Conservation (phyloP, 305 asterid genomes). For the Fraxinus nigra region DNA sequence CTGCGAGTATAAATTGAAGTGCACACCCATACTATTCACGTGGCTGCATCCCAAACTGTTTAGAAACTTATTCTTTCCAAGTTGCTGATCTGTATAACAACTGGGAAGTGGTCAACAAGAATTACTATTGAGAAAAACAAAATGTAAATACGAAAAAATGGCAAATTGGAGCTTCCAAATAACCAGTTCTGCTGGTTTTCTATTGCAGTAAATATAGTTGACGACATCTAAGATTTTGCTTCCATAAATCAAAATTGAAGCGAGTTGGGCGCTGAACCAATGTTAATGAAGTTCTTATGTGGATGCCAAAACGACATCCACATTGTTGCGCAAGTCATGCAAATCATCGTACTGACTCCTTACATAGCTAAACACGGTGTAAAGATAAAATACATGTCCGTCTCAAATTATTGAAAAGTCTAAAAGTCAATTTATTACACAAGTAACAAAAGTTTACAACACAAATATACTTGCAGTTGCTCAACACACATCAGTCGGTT, state of each 20-base stretch:
- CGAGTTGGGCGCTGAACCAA: neutral
- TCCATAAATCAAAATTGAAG: neutral
- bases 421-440: neutral
- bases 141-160: neutral
- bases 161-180: neutral
- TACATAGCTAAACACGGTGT: neutral
- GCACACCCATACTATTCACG: neutral
- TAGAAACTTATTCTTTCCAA: neutral
- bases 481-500: neutral
- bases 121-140: neutral
- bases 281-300: neutral
- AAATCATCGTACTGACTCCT: neutral
- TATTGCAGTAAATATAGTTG: no score
- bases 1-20: neutral
- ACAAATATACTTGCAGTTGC: neutral
- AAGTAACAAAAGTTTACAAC: neutral
- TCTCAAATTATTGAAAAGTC: neutral
- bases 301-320: neutral
- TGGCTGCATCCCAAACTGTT: neutral
- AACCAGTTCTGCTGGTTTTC: neutral
- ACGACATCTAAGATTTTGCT: neutral
- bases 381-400: neutral
- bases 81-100: neutral
- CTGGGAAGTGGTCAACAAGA: neutral
- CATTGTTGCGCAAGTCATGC: neutral